These are phyloP conservation scores for Globisporangium solare DNA, from an alignment of 352 stramenopile species.

Conservation along the genomic window DNA sequence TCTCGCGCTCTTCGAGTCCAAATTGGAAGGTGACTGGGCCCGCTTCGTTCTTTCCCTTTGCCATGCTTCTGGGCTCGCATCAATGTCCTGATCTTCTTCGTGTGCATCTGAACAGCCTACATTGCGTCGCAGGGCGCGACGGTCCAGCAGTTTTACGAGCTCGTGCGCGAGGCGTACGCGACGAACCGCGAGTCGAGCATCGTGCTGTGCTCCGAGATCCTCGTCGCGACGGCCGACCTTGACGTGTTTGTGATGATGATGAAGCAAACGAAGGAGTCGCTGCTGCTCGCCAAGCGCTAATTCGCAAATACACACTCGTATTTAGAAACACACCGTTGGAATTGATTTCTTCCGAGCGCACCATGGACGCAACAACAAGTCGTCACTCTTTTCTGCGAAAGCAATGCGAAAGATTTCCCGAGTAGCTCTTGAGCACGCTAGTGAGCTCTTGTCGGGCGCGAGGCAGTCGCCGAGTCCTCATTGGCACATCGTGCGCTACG, in stretches of 20 bases:
- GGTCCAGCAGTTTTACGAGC: slow-evolving; percentile 61
- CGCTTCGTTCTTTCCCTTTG: too few species aligned
- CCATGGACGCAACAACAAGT: too few species aligned
- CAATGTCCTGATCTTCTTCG: neutral
- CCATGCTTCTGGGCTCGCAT: neutral
- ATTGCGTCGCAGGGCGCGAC: slow-evolving; percentile 54
- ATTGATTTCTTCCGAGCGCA: too few species aligned
- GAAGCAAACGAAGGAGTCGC: slow-evolving; percentile 72
- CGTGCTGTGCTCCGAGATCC: slow-evolving; percentile 70
- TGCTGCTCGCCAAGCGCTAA: slow-evolving; percentile 47
- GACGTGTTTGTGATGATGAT: slow-evolving; percentile 84
- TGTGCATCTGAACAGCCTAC: slow-evolving; percentile 30
- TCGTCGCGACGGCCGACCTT: slow-evolving; percentile 74
- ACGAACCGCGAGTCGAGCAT: slow-evolving; percentile 52
- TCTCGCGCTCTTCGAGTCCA: slow-evolving; percentile 63
- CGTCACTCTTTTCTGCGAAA: too few species aligned
- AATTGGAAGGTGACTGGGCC: slow-evolving; percentile 56
- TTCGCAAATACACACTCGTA: neutral
- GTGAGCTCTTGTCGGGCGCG: too few species aligned
- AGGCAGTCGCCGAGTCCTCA: too few species aligned
- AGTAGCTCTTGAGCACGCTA: too few species aligned
- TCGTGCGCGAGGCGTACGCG: slow-evolving; percentile 53
- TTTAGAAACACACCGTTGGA: neutral
- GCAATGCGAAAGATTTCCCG: too few species aligned
- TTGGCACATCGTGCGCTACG: too few species aligned